Percentiles rank a stretch among this genome's conserved stretches.
phyloP scores from a whole-genome alignment of 1,139 yeast genomes.

The Yamadazyma conglobata region DNA sequence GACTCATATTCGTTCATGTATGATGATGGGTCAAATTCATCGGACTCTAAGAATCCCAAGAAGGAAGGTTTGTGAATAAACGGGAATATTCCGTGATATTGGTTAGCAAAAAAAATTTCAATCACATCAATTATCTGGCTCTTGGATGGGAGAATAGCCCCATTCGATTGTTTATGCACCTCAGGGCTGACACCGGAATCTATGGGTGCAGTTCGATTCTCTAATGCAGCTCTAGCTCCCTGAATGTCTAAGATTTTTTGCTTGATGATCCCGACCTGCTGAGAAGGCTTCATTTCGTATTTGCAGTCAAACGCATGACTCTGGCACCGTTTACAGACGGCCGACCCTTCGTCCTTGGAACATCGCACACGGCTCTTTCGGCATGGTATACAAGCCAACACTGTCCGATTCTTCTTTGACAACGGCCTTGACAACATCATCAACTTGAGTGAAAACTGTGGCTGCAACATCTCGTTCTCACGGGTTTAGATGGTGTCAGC shows the following conservation, averaged over 20 bases:
- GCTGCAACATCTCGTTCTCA: no score
- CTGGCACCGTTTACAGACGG: slow-evolving; percentile 21
- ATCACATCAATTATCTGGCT: slow-evolving; percentile 22
- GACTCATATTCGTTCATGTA: slow-evolving; percentile 21
- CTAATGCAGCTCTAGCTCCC: background rate
- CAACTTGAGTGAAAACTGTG: slow-evolving; percentile 8
- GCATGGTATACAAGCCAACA: slow-evolving; percentile 24
- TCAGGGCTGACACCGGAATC: background rate
- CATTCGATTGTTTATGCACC: no score
- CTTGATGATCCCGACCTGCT: slow-evolving; percentile 12
- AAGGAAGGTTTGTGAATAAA: slow-evolving; percentile 31
- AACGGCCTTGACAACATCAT: slow-evolving; percentile 6
- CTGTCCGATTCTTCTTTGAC: slow-evolving; percentile 16
- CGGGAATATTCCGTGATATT: slow-evolving; percentile 34
- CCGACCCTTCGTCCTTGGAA: slow-evolving; percentile 14
- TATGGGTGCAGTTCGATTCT: background rate
- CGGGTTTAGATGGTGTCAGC: no score
- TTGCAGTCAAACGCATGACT: slow-evolving; percentile 19
- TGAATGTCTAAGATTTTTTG: slow-evolving; percentile 1
- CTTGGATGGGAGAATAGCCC: slow-evolving; percentile 25
- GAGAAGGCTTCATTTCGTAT: slow-evolving; percentile 22
- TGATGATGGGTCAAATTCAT: slow-evolving; percentile 25
- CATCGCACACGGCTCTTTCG: slow-evolving; percentile 23
- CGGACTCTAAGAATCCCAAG: slow-evolving; percentile 22
- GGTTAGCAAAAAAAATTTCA: slow-evolving; percentile 30